Percentiles rank a stretch among this genome's conserved stretches.
Conservation (phyloP, 495 filamentous ascomycete genomes). For the Podospora conica region DNA sequence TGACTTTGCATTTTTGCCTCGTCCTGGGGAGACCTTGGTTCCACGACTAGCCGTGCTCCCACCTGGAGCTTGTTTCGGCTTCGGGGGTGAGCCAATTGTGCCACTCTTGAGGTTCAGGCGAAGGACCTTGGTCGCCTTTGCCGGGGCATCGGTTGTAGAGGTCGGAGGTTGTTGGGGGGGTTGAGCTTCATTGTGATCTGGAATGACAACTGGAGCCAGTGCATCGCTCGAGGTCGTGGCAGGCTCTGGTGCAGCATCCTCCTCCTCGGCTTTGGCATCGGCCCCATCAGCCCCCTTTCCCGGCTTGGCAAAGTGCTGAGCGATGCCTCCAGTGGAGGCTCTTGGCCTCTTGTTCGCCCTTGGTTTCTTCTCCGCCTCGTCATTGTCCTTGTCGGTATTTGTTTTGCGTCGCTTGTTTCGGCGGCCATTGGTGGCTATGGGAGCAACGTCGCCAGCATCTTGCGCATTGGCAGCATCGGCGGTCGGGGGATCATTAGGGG, state of each 20-base stretch:
- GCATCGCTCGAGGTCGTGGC: neutral
- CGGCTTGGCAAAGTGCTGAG: conserved; percentile 12
- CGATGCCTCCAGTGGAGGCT: conserved; percentile 14
- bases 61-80: conserved; percentile 15
- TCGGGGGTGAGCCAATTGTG: conserved; percentile 51
- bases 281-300: conserved; percentile 2
- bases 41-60: conserved; percentile 3
- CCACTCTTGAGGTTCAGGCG: conserved; percentile 46
- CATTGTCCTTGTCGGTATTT: conserved; percentile 14
- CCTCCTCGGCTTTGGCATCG: neutral
- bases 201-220: neutral
- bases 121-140: conserved; percentile 42
- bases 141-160: neutral
- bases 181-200: neutral
- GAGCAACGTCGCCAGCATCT: conserved; percentile 3
- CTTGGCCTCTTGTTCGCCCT: conserved; percentile 15
- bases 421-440: conserved; percentile 29
- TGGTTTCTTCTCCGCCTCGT: conserved; percentile 10
- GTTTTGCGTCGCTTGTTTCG: conserved; percentile 50
- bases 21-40: neutral
- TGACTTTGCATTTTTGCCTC: conserved; percentile 12
- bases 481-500: neutral
- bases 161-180: neutral
- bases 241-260: neutral
- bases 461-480: neutral